phyloP scores from a whole-genome alignment of 805 yeast species.

The Zygoascus tannicola region DNA sequence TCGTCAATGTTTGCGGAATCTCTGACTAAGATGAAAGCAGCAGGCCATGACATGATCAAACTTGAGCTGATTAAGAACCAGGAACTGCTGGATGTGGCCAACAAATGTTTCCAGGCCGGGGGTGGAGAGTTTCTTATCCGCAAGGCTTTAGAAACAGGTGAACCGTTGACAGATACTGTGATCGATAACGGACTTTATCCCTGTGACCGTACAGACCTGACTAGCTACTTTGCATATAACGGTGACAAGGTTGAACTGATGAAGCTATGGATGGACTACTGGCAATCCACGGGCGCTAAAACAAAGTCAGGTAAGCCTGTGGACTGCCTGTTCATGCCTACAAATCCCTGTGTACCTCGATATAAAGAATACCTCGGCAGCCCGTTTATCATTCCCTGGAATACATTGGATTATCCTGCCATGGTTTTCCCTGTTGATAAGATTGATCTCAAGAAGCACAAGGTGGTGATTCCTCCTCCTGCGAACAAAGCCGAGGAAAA shows the following conservation, averaged over 20 bases:
- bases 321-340: slow-evolving; percentile 31
- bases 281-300: slow-evolving; percentile 30
- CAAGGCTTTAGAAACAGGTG: slow-evolving; percentile 53
- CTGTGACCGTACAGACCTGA: slow-evolving; percentile 15
- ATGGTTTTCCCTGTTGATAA: slow-evolving; percentile 14
- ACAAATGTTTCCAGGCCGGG: slow-evolving; percentile 36
- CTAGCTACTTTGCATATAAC: slow-evolving; percentile 6
- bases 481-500: slow-evolving; percentile 6
- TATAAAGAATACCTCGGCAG: slow-evolving; percentile 5
- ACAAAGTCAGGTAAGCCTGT: slow-evolving; percentile 5
- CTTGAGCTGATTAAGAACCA: slow-evolving; percentile 19
- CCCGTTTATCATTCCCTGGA: slow-evolving; percentile 11
- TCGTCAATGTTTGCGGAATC: slow-evolving; percentile 34
- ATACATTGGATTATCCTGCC: slow-evolving; percentile 18
- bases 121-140: slow-evolving; percentile 53
- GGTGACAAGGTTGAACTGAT: slow-evolving; percentile 19
- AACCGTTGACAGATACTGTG: slow-evolving; percentile 39
- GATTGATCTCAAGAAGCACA: slow-evolving; percentile 36
- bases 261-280: slow-evolving; percentile 33
- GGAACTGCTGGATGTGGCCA: slow-evolving; percentile 21
- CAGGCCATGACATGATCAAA: slow-evolving; percentile 18
- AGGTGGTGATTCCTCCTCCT: slow-evolving; percentile 9
- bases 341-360: slow-evolving; percentile 33
- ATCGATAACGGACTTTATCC: slow-evolving; percentile 20
- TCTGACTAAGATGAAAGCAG: slow-evolving; percentile 21